Percentiles rank a stretch among this genome's conserved stretches.
Evolutionary conservation across 495 filamentous ascomycete species (phyloP).

Genomic region (Geoglossum glabrum): DNA sequence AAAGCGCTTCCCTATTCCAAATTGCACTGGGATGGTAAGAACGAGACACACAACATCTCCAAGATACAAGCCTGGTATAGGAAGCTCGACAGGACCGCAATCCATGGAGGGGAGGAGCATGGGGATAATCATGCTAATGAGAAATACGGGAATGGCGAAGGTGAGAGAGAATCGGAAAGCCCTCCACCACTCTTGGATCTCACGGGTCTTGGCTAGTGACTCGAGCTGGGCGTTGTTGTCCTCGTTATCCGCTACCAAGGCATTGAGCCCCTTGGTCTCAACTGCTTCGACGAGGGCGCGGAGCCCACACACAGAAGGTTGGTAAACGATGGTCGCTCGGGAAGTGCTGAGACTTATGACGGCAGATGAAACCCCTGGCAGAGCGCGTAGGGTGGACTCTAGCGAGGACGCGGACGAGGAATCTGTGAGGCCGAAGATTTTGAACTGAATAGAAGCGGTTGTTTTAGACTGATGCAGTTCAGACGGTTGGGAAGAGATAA

Average conservation of each 20-base stretch:
- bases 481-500: slow-evolving; percentile 37
- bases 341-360: slow-evolving; percentile 48
- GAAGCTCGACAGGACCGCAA: slow-evolving; percentile 42
- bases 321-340: slow-evolving; percentile 47
- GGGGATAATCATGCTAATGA: slow-evolving; percentile 80
- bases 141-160: slow-evolving; percentile 81
- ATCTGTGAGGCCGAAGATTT: slow-evolving; percentile 61
- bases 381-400: slow-evolving; percentile 41
- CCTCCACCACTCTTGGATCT: slow-evolving; percentile 78
- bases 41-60: slow-evolving; percentile 67
- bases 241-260: slow-evolving; percentile 70
- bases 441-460: slow-evolving; percentile 45
- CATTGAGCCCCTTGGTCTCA: slow-evolving; percentile 67
- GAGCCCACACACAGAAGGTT: slow-evolving; percentile 50
- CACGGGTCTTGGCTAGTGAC: slow-evolving; percentile 85
- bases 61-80: slow-evolving; percentile 57
- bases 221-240: slow-evolving; percentile 96
- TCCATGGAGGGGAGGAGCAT: slow-evolving; percentile 56
- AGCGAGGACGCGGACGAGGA: slow-evolving; percentile 47
- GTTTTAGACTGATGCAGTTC: slow-evolving; percentile 17
- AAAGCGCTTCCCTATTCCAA: slow-evolving; percentile 85
- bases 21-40: slow-evolving; percentile 85
- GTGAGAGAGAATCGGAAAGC: slow-evolving; percentile 53
- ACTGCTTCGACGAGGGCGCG: slow-evolving; percentile 65
- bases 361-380: slow-evolving; percentile 52